These are phyloP conservation scores for Coniochaeta sp. DNA, from an alignment of 2,329 filamentous ascomycete species.

Conservation along the genomic window DNA sequence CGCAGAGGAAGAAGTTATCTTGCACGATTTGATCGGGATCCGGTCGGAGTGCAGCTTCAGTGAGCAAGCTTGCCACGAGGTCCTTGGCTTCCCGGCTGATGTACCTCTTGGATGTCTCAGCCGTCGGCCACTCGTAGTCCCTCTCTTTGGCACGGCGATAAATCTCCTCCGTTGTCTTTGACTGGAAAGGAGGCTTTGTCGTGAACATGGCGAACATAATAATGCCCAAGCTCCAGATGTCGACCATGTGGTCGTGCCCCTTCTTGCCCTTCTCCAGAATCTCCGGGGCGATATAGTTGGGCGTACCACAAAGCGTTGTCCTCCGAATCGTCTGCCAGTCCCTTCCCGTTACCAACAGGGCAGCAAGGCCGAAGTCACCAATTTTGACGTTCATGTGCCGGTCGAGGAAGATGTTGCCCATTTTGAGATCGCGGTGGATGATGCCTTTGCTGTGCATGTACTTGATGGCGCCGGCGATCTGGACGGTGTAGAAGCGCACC, in stretches of 20 bases:
- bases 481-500: constrained; percentile 86
- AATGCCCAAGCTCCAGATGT: constrained; percentile 96
- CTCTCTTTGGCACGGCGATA: constrained; percentile 64
- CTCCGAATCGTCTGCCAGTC: constrained; percentile 79
- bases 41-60: constrained; percentile 68
- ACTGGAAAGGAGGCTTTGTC: constrained; percentile 94
- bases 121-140: constrained; percentile 73
- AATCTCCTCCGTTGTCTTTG: constrained; percentile 79
- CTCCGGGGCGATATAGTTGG: constrained; percentile 97
- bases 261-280: constrained; percentile 91
- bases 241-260: constrained; percentile 95
- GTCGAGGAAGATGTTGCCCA: constrained; percentile 96
- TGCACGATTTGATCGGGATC: constrained; percentile 72
- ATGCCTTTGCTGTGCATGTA: constrained; percentile 96
- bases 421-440: constrained; percentile 94
- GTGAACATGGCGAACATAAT: constrained; percentile 98
- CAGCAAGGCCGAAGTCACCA: constrained; percentile 92
- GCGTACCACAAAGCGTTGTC: constrained; percentile 92
- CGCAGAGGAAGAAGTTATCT: constrained; percentile 71
- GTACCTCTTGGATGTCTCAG: constrained; percentile 58
- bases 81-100: constrained; percentile 73
- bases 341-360: constrained; percentile 82
- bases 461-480: constrained; percentile 94
- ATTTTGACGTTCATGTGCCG: constrained; percentile 96
- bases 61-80: constrained; percentile 67